Evolutionary conservation across 2,329 filamentous ascomycete species (phyloP).

Genomic region (Penicillium nordicum): DNA sequence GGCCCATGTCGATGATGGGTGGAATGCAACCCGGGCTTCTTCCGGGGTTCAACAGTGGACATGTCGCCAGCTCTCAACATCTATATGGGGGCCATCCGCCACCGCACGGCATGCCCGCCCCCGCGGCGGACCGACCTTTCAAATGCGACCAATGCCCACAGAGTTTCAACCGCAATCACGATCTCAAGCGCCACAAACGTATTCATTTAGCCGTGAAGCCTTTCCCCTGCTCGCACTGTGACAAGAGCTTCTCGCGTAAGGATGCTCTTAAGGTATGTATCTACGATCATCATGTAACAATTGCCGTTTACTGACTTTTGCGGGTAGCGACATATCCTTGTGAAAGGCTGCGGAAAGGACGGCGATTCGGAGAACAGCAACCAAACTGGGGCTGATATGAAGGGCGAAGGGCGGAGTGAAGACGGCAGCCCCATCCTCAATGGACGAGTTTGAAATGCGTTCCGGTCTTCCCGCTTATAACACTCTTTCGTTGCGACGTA

Average conservation of each 20-base stretch:
- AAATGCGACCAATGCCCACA: constrained; percentile 90
- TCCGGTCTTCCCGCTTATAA: constrained; percentile 5
- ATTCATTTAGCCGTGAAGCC: constrained; percentile 96
- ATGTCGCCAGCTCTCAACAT: constrained; percentile 54
- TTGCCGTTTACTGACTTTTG: not conserved
- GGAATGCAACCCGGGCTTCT: constrained; percentile 56
- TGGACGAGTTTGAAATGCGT: constrained; percentile 11
- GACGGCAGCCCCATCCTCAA: constrained; percentile 22
- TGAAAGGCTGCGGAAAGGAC: constrained; percentile 63
- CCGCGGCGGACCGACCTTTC: constrained; percentile 78
- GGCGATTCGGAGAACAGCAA: constrained; percentile 22
- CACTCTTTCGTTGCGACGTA: constrained; percentile 2
- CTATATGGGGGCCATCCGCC: constrained; percentile 58
- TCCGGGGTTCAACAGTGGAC: constrained; percentile 58
- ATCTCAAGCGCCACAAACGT: constrained; percentile 90
- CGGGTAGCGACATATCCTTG: constrained; percentile 60
- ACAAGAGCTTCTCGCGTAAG: constrained; percentile 95
- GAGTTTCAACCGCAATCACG: constrained; percentile 94
- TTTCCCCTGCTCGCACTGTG: constrained; percentile 84
- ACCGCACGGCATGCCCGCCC: constrained; percentile 53
- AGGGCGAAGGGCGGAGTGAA: constrained; percentile 21
- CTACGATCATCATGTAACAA: not conserved
- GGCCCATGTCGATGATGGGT: constrained; percentile 68
- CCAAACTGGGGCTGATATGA: constrained; percentile 10
- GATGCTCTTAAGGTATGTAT: constrained; percentile 86